Base-by-base conservation (phyloP, 1,139 yeast genomes). In the Nakaseomyces nivariensis region DNA sequence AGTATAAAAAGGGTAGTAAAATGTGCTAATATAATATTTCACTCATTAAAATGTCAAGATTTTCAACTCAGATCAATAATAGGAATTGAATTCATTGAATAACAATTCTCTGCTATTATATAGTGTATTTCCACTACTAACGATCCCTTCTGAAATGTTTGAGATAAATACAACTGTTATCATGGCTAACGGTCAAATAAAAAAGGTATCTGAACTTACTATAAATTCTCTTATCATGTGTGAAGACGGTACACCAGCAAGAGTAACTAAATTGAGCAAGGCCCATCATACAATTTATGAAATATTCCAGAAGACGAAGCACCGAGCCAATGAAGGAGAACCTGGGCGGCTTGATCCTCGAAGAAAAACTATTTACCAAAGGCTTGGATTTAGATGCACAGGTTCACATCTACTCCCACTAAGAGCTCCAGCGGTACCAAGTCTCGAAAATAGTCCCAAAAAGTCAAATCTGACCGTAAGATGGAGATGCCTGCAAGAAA, bases 211-310 rank as follows among this genome's bases (percentile, higher is more conserved):
- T 51, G 59, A 64, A 22, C 54, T 73, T 43, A 48, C 53, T 17
- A 61, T 65, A 48, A 73, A 73, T 54, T 73, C 71, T 13, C 40
- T 48, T 26, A 72, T 73, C 41, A 61, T 72, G 68, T 74, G 76
- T 59, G 67, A 67, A 50, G 76, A 73, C 55, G 76, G 76, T 51
- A 51, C 55, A 4, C 59, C 69, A 41, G 67, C 74, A 56, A 53
- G 56, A 22, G 74, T 73, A 40, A 63, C 65, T 46, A 67, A 62
- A 29, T 60, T 72, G 46, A 70, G 72, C 51, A 64, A 72, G 57
- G 76, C 75, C 53, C 52, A 50, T 25, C 74, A 70, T 49, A 59
- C 63, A n/a, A 72, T 72, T 65, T 73, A 67, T 52, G 58, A 65
- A 31, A 64, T 72, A 42, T 42, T 52, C n/a, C 69, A 71, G 47